Evolutionary conservation across 1,139 yeast genomes (phyloP), one percentile per base, ranked within the genome.

Genomic region (Suhomyces terraborum): DNA sequence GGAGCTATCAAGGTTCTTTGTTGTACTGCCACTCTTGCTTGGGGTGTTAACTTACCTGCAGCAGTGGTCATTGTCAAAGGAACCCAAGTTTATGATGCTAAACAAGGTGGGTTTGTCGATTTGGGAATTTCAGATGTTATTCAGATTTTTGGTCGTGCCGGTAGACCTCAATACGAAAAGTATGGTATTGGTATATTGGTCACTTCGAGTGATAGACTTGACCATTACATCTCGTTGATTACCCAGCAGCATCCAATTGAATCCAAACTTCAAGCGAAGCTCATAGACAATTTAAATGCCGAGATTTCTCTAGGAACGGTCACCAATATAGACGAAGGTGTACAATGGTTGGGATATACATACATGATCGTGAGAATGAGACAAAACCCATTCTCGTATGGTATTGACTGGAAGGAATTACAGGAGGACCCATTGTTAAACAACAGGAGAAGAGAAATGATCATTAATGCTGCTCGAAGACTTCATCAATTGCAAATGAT

Each of bases 41-140:
- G 99, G 99, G 99, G 99, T 77, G 98, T 94, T 12, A 94, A 94
- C 58, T 71, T 94, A 46, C 98, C 99, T 2, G 98, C 98, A 6
- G 98, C 97, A 3, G 96, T 91, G 32, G 99, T 94, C 19, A 88
- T 94, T 49, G 82, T 94, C 39, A 91, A 93, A 58, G 98, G 99
- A 1, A 94, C 99, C 0, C 96, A 89, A 57, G 88, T 94, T 0
- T 94, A 94, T 59, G 95, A 94, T 61, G 79, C 98, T 0, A 88
- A 91, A 57, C 87, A 85, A 43, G 98, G 98, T 73, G 97, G 98
- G 0, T 88, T 83, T 60, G 81, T 84, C 3, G 98, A 94, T 58
- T 72, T 94, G 41, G 97, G 98, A 2, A 91, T 94, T 16, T 86
- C 97, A 0, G 99, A 94, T 66, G 96, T 94, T 26, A 85, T 94